Conservation (phyloP, 164 flowering plant species). For the Akebia trifoliata region DNA sequence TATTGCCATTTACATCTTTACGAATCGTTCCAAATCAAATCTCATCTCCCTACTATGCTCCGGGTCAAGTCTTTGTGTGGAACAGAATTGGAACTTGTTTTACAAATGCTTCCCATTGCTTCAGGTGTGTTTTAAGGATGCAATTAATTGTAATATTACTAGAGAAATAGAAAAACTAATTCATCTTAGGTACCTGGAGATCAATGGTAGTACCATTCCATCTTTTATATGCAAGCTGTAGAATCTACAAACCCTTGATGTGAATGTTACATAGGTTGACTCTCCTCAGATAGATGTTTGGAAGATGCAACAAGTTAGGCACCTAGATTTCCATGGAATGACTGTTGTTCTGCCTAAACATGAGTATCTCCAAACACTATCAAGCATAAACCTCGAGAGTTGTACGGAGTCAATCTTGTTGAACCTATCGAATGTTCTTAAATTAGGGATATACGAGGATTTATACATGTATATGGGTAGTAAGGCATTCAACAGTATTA, state of each 20-base stretch:
- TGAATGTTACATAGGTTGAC: not conserved
- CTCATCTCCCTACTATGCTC: not conserved
- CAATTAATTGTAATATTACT: not conserved
- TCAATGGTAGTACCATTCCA: conserved; percentile 2
- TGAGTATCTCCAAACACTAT: conserved; percentile 12
- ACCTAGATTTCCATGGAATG: not conserved
- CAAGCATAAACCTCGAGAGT: not conserved
- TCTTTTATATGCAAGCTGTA: conserved; percentile 14
- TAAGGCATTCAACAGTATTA: not conserved
- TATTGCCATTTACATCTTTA: not conserved
- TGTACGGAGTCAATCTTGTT: conserved; percentile 8
- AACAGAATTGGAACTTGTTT: not conserved
- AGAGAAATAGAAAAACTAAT: conserved; percentile 16
- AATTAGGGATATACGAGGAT: not conserved
- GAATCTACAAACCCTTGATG: conserved; percentile 16
- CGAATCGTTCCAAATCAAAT: not conserved
- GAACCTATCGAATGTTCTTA: conserved; percentile 14
- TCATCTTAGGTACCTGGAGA: conserved; percentile 23
- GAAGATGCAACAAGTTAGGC: conserved; percentile 18
- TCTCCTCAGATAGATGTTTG: conserved; percentile 5
- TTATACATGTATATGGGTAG: not conserved
- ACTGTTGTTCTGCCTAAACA: not conserved
- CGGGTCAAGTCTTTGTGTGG: not conserved
- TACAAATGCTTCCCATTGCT: not conserved
- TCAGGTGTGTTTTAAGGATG: not conserved